phyloP scores from a whole-genome alignment of 352 stramenopile genomes.

The Thalassiosira oceanica region DNA sequence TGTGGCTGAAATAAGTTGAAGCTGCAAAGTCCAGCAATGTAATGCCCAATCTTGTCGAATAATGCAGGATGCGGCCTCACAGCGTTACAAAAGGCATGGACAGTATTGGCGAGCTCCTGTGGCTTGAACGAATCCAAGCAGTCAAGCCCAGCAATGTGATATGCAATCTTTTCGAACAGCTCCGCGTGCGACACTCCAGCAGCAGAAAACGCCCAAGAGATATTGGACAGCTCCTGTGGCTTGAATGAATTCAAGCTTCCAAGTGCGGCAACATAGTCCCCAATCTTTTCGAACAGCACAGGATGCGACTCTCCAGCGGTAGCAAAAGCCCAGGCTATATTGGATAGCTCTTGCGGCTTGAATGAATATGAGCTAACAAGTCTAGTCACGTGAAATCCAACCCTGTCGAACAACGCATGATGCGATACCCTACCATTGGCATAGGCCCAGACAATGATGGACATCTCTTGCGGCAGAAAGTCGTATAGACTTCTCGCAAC shows the following conservation, averaged over 20 bases:
- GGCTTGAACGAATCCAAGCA: conserved; percentile 1
- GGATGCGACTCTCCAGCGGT: conserved; percentile 24
- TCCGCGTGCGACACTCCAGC: too few species aligned
- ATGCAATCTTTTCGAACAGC: conserved; percentile 4
- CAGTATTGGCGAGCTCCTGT: conserved; percentile 7
- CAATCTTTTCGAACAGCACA: not conserved
- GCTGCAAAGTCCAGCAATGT: too few species aligned
- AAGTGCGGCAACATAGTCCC: too few species aligned
- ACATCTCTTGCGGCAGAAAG: conserved; percentile 3
- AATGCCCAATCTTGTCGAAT: too few species aligned
- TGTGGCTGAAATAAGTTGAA: too few species aligned
- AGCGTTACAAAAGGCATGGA: too few species aligned
- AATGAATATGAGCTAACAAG: not conserved
- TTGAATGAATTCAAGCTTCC: too few species aligned
- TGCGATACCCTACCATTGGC: not conserved
- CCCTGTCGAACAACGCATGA: conserved; percentile 4
- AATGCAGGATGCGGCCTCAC: too few species aligned
- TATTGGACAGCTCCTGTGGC: too few species aligned
- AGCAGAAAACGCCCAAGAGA: too few species aligned
- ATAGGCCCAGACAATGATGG: conserved; percentile 14
- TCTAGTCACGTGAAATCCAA: not conserved
- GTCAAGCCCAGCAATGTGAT: not conserved
- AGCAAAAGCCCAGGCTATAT: conserved; percentile 10
- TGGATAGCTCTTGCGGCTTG: conserved; percentile 8
- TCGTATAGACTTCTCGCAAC: not conserved